Evolutionary conservation across 495 filamentous ascomycete species (phyloP).

Genomic region (Neurospora terricola): DNA sequence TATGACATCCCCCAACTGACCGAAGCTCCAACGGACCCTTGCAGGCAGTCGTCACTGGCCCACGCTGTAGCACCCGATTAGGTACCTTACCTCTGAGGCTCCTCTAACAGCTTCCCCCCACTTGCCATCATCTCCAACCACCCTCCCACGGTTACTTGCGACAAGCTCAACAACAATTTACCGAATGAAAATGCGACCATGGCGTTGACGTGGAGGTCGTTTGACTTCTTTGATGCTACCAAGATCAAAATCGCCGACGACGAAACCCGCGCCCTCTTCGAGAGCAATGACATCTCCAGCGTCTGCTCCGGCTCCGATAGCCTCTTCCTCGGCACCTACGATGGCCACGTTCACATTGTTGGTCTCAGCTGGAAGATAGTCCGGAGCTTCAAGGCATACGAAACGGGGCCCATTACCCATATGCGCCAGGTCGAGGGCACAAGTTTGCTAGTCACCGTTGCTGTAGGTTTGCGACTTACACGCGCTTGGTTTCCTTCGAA

Average conservation of each 20-base stretch:
- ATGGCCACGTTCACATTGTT: conserved; percentile 79
- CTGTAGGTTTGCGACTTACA: conserved; percentile 25
- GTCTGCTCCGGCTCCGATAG: conserved; percentile 83
- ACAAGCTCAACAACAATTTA: background rate
- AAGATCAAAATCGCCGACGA: conserved; percentile 73
- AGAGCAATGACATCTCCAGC: conserved; percentile 38
- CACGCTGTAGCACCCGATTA: background rate
- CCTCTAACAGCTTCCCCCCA: background rate
- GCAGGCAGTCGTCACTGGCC: conserved; percentile 2
- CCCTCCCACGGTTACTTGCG: background rate
- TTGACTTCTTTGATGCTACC: conserved; percentile 96
- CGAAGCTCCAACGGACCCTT: conserved; percentile 2
- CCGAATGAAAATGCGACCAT: conserved; percentile 21
- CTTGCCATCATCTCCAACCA: background rate
- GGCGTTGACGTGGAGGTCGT: conserved; percentile 76
- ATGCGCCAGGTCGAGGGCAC: conserved; percentile 91
- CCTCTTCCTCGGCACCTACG: conserved; percentile 75
- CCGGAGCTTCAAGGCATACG: conserved; percentile 77
- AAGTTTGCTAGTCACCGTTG: conserved; percentile 73
- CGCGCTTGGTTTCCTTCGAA: background rate
- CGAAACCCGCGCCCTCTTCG: conserved; percentile 38
- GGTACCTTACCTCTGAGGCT: conserved; percentile 1
- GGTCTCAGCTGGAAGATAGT: conserved; percentile 79
- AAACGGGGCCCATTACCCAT: conserved; percentile 72
- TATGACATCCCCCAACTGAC: background rate